Percentiles rank a stretch among this genome's conserved stretches.
Evolutionary conservation across 371 early-diverging fungal genomes (phyloP).

Genomic region (Mucor racemosus): DNA sequence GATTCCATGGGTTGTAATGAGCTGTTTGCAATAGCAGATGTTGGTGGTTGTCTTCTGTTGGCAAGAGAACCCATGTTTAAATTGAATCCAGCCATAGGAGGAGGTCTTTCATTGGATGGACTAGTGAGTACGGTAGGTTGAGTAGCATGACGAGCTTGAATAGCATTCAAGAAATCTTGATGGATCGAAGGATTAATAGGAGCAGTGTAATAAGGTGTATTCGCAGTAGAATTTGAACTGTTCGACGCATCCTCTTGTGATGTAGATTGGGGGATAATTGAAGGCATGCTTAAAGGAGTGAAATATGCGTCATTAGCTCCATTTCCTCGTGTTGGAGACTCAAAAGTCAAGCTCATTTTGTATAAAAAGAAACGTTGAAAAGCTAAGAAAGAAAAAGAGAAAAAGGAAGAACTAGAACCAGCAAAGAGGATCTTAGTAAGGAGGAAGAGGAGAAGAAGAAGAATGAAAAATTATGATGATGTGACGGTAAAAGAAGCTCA

Average conservation of each 20-base stretch:
- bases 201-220: constrained; percentile 56
- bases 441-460: neutral
- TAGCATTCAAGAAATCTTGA: constrained; percentile 56
- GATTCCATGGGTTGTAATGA: constrained; percentile 13
- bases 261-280: constrained; percentile 11
- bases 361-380: neutral
- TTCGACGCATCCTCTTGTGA: neutral
- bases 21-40: neutral
- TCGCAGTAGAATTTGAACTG: constrained; percentile 21
- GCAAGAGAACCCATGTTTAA: constrained; percentile 29
- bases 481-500: constrained; percentile 14
- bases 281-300: constrained; percentile 46
- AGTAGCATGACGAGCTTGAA: constrained; percentile 48
- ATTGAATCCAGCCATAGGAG: constrained; percentile 12
- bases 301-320: constrained; percentile 48
- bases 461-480: constrained; percentile 6
- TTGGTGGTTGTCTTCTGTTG: constrained; percentile 24
- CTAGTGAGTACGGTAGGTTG: constrained; percentile 39
- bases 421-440: neutral
- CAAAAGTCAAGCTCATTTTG: constrained; percentile 49
- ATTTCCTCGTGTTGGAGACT: constrained; percentile 42
- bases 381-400: constrained; percentile 3
- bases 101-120: neutral
- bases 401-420: constrained; percentile 4
- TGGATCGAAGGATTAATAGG: constrained; percentile 49